Evolutionary conservation across 805 yeast species (phyloP), one percentile per base, ranked within the genome.

Genomic region (Pachysolen tannophilus): DNA sequence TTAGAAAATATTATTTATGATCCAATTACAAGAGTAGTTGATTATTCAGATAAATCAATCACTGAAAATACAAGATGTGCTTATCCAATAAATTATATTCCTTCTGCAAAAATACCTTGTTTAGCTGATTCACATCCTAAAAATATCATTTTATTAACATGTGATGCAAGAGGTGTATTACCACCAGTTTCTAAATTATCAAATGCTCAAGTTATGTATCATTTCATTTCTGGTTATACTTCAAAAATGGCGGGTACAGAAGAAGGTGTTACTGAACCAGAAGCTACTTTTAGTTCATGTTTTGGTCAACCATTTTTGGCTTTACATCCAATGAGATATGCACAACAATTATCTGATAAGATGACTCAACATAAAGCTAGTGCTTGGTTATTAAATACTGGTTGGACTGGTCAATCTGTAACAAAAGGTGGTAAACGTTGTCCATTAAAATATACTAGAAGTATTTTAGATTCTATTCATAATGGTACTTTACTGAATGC

Each of bases 161-260:
- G 98, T 71, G 98, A 90, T 58, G 97, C 97, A 43, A 77, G 94
- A 42, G 98, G 98, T 67, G 97, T 90, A 26, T 72, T 90, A 52
- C 98, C 98, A 37, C 97, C 97, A 44, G 94, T 90, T 45, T 87
- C 97, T 44, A 85, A 81, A 65, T 75, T 90, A 60, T 74, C 94
- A 27, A 86, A 86, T 56, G 84, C 90, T 50, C 97, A 90, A 68
- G 97, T 90, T 46, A 90, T 92, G 97, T 90, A 92, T 75, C 97
- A 90, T 68, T 90, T 90, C 68, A 90, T 90, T 51, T 82, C 95
- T 45, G 98, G 98, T 54, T 90, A 90, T 75, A 90, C 98, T 43
- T 90, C 97, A 38, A 90, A 92, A 77, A 90, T 90, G 95, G 96
- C 98, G 43, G 97, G 97, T 61, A 90, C 98, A 35, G 98, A 90